Conservation (phyloP, 2,329 filamentous ascomycete species). For the Diaporthe sp. region DNA sequence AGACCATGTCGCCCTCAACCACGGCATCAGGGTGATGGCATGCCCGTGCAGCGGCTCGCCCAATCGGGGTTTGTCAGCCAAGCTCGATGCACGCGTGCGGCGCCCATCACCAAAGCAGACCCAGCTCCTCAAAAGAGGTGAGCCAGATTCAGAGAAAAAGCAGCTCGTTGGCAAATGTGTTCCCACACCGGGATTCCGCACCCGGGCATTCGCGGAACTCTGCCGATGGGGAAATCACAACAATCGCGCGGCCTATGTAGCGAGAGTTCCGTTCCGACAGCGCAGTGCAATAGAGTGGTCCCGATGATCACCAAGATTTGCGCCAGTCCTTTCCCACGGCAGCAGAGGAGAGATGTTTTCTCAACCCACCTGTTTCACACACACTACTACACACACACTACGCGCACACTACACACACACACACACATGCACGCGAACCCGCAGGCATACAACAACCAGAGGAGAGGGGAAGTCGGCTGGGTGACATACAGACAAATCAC, state of each 20-base stretch:
- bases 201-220: conserved; percentile 21
- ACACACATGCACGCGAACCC: background rate
- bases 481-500: background rate
- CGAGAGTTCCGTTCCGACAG: conserved; percentile 14
- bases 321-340: conserved; percentile 6
- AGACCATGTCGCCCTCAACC: background rate
- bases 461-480: background rate
- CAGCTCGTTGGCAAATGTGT: background rate
- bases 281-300: conserved; percentile 21
- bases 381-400: too few species aligned
- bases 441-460: background rate
- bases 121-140: background rate
- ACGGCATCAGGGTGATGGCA: background rate
- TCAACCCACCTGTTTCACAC: too few species aligned
- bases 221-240: conserved; percentile 19
- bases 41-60: background rate
- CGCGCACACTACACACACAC: too few species aligned
- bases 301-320: conserved; percentile 17
- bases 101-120: background rate
- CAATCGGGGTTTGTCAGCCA: conserved; percentile 12
- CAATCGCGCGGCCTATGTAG: background rate
- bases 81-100: conserved; percentile 15
- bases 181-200: conserved; percentile 14
- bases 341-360: background rate
- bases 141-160: conserved; percentile 1